Percentiles rank a stretch among this genome's conserved stretches.
Evolutionary conservation across 208 protist species (phyloP).

Genomic region (Trypanosoma brucei): DNA sequence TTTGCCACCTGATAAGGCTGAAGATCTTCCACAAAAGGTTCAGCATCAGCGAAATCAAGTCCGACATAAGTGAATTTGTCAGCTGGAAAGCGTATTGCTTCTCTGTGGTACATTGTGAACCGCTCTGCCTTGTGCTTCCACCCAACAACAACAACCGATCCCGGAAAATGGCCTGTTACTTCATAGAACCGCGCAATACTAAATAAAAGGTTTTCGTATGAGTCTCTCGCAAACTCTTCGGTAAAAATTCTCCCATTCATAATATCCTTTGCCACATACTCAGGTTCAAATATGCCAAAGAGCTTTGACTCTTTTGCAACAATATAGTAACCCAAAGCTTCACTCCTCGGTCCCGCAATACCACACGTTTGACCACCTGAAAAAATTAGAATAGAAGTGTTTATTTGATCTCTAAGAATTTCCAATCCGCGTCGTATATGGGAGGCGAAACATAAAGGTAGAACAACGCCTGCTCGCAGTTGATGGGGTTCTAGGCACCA

Average conservation of each 20-base stretch:
- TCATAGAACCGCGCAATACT: constrained; percentile 38
- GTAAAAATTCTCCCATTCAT: constrained; percentile 15
- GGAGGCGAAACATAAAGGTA: constrained; percentile 19
- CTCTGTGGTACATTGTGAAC: constrained; percentile 33
- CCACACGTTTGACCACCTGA: constrained; percentile 32
- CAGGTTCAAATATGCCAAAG: constrained; percentile 21
- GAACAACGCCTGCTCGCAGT: constrained; percentile 15
- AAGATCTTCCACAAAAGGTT: constrained; percentile 5
- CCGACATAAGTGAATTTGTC: constrained; percentile 31
- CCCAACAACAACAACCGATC: constrained; percentile 31
- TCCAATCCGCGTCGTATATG: constrained; percentile 26
- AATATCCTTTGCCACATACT: constrained; percentile 1
- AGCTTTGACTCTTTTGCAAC: constrained; percentile 27
- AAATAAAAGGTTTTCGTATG: constrained; percentile 52
- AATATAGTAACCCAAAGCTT: constrained; percentile 32
- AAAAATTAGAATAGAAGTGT: constrained; percentile 32
- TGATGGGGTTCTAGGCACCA: constrained; percentile 33
- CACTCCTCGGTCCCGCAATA: constrained; percentile 28
- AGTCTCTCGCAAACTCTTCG: constrained; percentile 45
- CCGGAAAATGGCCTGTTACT: constrained; percentile 28
- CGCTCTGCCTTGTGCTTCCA: constrained; percentile 38
- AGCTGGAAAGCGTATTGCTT: constrained; percentile 32
- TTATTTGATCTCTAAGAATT: constrained; percentile 20
- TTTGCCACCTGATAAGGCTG: constrained; percentile 15
- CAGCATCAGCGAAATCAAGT: constrained; percentile 22